Evolutionary conservation across 192 early-diverging fungal species (phyloP), one percentile per base, ranked within the genome.

Genomic region (Rhizophagus prolifer): DNA sequence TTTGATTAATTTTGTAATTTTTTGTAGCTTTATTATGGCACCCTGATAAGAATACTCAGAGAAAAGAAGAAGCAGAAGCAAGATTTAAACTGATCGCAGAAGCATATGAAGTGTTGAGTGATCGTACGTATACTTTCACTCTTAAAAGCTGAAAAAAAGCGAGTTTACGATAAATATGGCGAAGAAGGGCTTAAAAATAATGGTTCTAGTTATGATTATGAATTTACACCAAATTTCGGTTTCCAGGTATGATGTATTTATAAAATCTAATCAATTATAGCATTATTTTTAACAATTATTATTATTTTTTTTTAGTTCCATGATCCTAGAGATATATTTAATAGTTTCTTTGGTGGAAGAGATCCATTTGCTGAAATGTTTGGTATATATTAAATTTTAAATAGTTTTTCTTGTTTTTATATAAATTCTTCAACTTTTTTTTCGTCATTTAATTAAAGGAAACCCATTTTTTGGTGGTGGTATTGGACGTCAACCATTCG

Each of bases 41-140:
- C 83, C 92, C 92, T 19, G 92, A 94, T 78, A 81, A 91, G 67
- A 93, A 93, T 75, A 83, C 82, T 31, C 86, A 92, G 73, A 89
- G 90, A 41, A 85, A 85, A 77, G 92, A 91, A 79, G 60, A 74
- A 61, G 90, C 92, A 25, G 90, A 93, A 67, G 82, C 83, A 38
- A 92, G 74, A 72, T 68, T 76, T 64, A 34, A 66, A 79, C 30
- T 46, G 36, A 74, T 75, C 62, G 70, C 78, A n/a, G 77, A 83
- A 62, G 80, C 82, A 23, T 83, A 83, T 70, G 80, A 83, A 54
- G 50, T 83, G 58, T 63, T 83, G 38, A 81, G 73, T 26, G 82
- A 83, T 54, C 38, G 82, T 83, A 81, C 26, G 78, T 70, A 16
- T 34, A 21, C 66, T 36, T 41, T 28, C 28, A 54, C 13, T 34